Conservation (phyloP, 2,329 filamentous ascomycete genomes). For the Aspergillus fijiensis region DNA sequence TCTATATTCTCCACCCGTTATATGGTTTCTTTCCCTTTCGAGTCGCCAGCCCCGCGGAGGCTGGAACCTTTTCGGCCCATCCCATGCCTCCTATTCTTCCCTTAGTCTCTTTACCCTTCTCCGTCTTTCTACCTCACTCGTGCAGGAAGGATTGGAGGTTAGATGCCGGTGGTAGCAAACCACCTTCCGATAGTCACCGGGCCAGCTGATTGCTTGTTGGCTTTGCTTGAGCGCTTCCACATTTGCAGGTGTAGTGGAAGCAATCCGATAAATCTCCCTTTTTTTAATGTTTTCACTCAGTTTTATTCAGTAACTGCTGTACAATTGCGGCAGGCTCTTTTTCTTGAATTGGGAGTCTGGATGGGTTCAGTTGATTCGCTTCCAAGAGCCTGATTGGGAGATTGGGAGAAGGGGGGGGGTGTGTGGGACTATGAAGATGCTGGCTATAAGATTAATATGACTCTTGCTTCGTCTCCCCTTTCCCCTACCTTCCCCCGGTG, state of each 20-base stretch:
- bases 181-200: constrained; percentile 1
- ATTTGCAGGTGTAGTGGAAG: neutral
- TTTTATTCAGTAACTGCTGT: neutral
- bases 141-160: constrained; percentile 7
- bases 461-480: too few species aligned
- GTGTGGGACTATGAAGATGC: too few species aligned
- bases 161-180: neutral
- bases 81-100: constrained; percentile 15
- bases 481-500: too few species aligned
- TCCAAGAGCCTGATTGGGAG: too few species aligned
- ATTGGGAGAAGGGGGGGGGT: too few species aligned
- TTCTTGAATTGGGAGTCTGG: neutral
- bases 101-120: constrained; percentile 20
- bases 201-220: constrained; percentile 4
- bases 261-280: too few species aligned
- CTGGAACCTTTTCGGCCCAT: constrained; percentile 6
- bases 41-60: neutral
- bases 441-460: too few species aligned
- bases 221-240: neutral
- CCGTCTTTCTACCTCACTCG: constrained; percentile 9
- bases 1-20: constrained; percentile 5
- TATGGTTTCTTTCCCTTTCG: constrained; percentile 1
- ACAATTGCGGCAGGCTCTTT: neutral
- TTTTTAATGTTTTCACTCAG: too few species aligned
- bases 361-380: too few species aligned